Conservation (phyloP, 495 filamentous ascomycete species). For the Acidomyces sp. region DNA sequence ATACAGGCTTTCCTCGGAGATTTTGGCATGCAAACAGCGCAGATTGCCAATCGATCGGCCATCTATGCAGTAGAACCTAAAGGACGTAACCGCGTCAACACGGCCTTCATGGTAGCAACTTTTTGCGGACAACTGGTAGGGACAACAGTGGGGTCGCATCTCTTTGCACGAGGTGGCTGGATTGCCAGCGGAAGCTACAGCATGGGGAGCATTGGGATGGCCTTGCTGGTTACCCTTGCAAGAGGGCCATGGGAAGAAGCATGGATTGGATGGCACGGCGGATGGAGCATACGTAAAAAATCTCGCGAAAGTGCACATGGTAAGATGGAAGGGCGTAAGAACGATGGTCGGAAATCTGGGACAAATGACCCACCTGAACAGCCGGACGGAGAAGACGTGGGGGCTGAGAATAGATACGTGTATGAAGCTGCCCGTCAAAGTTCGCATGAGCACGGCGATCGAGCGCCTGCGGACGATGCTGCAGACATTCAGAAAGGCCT, state of each 20-base stretch:
- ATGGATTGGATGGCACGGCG: constrained; percentile 67
- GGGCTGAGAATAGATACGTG: too few species aligned
- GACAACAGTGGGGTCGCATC: constrained; percentile 54
- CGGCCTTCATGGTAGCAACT: constrained; percentile 63
- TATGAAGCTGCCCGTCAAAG: too few species aligned
- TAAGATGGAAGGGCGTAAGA: constrained; percentile 16
- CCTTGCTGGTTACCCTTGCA: constrained; percentile 42
- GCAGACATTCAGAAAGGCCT: too few species aligned
- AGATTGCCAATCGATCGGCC: constrained; percentile 59
- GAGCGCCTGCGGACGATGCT: too few species aligned
- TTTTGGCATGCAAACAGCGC: constrained; percentile 57
- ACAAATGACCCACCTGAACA: too few species aligned
- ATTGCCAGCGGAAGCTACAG: constrained; percentile 51
- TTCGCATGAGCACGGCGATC: too few species aligned
- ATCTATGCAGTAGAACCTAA: constrained; percentile 63
- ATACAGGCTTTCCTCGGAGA: constrained; percentile 63
- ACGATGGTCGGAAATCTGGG: too few species aligned
- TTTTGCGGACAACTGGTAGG: constrained; percentile 69
- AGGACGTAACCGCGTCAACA: constrained; percentile 66
- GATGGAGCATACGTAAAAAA: constrained; percentile 40
- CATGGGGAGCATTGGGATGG: constrained; percentile 50
- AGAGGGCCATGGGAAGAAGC: constrained; percentile 56
- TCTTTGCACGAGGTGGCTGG: constrained; percentile 63
- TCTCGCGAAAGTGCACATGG: constrained; percentile 21
- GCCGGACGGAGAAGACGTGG: too few species aligned